Evolutionary conservation across 2,329 filamentous ascomycete species (phyloP).

Genomic region (Biscogniauxia marginata): DNA sequence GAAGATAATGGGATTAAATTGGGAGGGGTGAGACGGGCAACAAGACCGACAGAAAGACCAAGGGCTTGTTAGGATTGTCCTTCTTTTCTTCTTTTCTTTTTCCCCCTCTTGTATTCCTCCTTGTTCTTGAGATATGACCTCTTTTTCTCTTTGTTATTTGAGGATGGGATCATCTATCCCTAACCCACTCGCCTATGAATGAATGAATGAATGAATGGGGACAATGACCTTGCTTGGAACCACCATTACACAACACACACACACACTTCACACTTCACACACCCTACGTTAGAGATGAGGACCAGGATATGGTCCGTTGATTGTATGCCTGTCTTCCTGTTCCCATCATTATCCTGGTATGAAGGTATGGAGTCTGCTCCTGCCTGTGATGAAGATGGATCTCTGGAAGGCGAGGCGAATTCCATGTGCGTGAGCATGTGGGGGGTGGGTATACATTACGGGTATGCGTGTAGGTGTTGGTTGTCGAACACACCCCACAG

Average conservation of each 20-base stretch:
- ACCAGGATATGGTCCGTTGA: not conserved
- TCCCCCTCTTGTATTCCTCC: conserved; percentile 4
- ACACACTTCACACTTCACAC: not conserved
- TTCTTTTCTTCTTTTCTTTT: conserved; percentile 1
- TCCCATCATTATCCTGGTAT: not conserved
- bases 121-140: conserved; percentile 15
- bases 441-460: not conserved
- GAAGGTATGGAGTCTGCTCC: not conserved
- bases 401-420: not conserved
- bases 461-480: not conserved
- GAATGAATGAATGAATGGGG: not conserved
- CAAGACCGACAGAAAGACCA: conserved; percentile 22
- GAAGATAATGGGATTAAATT: conserved; percentile 4
- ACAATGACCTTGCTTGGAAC: not conserved
- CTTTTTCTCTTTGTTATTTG: not conserved
- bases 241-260: too few species aligned
- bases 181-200: not conserved
- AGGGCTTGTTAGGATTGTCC: conserved; percentile 28
- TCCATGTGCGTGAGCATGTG: not conserved
- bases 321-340: not conserved
- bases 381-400: not conserved
- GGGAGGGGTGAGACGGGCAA: conserved; percentile 16
- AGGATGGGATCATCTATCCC: not conserved
- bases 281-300: not conserved
- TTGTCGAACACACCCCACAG: not conserved